These are phyloP conservation scores for Dothideomycetes sp. DNA, from an alignment of 2,329 filamentous ascomycete genomes.

Conservation along the genomic window DNA sequence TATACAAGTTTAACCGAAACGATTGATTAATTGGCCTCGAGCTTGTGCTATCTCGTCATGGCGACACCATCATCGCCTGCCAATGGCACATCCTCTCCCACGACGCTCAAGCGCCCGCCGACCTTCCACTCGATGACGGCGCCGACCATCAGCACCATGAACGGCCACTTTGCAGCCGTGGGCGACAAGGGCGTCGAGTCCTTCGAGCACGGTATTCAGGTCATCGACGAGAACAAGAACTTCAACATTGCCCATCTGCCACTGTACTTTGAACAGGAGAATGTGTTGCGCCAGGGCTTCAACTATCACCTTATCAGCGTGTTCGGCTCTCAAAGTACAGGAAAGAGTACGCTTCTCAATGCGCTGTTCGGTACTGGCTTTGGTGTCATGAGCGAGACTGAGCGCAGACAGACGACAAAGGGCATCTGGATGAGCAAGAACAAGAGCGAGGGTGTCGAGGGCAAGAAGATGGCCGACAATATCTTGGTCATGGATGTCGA, in stretches of 20 bases:
- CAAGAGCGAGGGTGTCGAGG: slow-evolving; percentile 48
- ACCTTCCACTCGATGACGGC: slow-evolving; percentile 17
- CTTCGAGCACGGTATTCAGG: slow-evolving; percentile 91
- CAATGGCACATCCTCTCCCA: too few species aligned
- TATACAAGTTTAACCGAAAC: neutral
- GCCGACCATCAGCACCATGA: slow-evolving; percentile 42
- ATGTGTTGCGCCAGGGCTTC: slow-evolving; percentile 82
- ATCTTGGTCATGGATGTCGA: slow-evolving; percentile 99
- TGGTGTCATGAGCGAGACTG: slow-evolving; percentile 92
- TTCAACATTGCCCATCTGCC: slow-evolving; percentile 72
- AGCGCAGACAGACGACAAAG: slow-evolving; percentile 93
- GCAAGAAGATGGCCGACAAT: slow-evolving; percentile 77
- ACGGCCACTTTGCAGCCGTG: slow-evolving; percentile 68
- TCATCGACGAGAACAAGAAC: slow-evolving; percentile 89
- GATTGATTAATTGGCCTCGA: neutral
- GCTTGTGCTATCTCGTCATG: neutral
- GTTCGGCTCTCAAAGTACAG: slow-evolving; percentile 96
- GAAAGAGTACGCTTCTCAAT: slow-evolving; percentile 95
- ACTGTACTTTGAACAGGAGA: slow-evolving; percentile 68
- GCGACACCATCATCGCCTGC: neutral
- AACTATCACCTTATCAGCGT: slow-evolving; percentile 99
- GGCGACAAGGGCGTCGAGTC: slow-evolving; percentile 53
- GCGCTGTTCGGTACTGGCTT: slow-evolving; percentile 92
- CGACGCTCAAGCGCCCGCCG: slow-evolving; percentile 3
- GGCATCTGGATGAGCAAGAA: slow-evolving; percentile 99